Conservation (phyloP, 768 basidiomycete species). For the Ramaria sp. region DNA sequence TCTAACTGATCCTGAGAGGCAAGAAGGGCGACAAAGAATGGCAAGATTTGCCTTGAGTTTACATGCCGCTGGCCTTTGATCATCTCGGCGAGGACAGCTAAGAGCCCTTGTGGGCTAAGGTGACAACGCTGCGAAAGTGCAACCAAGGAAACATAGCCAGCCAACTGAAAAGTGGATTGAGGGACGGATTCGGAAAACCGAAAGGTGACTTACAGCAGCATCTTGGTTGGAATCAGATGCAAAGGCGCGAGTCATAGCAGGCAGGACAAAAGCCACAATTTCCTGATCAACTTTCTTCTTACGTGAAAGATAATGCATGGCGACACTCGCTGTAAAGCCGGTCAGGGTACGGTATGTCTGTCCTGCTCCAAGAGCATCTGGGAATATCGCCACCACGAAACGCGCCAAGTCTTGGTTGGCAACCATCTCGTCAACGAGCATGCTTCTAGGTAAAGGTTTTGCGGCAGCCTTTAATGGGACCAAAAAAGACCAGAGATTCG, state of each 20-base stretch:
- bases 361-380: slow-evolving; percentile 31
- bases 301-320: slow-evolving; percentile 70
- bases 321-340: slow-evolving; percentile 70
- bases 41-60: slow-evolving; percentile 48
- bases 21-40: slow-evolving; percentile 54
- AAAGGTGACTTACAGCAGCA: background rate
- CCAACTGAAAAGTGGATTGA: slow-evolving; percentile 36
- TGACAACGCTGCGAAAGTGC: slow-evolving; percentile 57
- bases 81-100: slow-evolving; percentile 46
- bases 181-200: background rate
- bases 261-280: slow-evolving; percentile 51
- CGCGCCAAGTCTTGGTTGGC: slow-evolving; percentile 61
- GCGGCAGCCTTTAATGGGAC: slow-evolving; percentile 67
- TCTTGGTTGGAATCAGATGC: slow-evolving; percentile 44
- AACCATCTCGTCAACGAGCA: slow-evolving; percentile 71
- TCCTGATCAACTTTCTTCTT: slow-evolving; percentile 52
- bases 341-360: slow-evolving; percentile 56
- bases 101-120: slow-evolving; percentile 47
- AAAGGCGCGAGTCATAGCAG: slow-evolving; percentile 52
- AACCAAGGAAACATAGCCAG: slow-evolving; percentile 62
- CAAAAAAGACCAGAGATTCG: slow-evolving; percentile 59
- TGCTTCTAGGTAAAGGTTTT: slow-evolving; percentile 58
- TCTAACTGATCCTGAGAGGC: slow-evolving; percentile 49
- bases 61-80: slow-evolving; percentile 31
- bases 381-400: slow-evolving; percentile 57